Percentiles rank a stretch among this genome's conserved stretches.
Conservation (phyloP, 345 rosid genomes). For the Noccaea caerulescens region DNA sequence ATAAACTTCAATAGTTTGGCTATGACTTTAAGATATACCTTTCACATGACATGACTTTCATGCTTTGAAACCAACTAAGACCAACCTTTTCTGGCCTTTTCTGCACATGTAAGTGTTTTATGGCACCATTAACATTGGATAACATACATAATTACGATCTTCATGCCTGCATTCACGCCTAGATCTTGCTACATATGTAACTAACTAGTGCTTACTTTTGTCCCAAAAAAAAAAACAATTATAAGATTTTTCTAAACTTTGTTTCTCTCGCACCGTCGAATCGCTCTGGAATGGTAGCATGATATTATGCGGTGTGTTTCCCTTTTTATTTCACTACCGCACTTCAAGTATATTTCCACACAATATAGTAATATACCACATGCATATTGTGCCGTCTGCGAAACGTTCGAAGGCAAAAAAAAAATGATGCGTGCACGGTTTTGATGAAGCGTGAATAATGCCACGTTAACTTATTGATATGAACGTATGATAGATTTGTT, state of each 20-base stretch:
- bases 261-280: too few relatives aligned
- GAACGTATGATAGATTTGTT: too few relatives aligned
- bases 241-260: too few relatives aligned
- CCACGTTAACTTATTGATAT: not conserved
- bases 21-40: constrained; percentile 44
- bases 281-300: too few relatives aligned
- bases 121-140: not conserved
- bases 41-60: constrained; percentile 39
- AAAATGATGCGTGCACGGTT: not conserved
- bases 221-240: too few relatives aligned
- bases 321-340: too few relatives aligned
- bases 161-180: constrained; percentile 33
- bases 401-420: constrained; percentile 3
- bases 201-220: too few relatives aligned
- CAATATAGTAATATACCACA: too few relatives aligned
- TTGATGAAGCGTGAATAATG: not conserved
- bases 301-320: too few relatives aligned
- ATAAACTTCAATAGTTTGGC: constrained; percentile 3
- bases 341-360: too few relatives aligned
- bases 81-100: constrained; percentile 38
- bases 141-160: not conserved
- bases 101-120: constrained; percentile 38
- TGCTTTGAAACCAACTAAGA: constrained; percentile 39
- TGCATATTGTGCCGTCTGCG: constrained; percentile 6
- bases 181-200: constrained; percentile 24